Evolutionary conservation across 306 rosid species (phyloP), one percentile per base, ranked within the genome.

Genomic region (Fragaria ananassa): DNA sequence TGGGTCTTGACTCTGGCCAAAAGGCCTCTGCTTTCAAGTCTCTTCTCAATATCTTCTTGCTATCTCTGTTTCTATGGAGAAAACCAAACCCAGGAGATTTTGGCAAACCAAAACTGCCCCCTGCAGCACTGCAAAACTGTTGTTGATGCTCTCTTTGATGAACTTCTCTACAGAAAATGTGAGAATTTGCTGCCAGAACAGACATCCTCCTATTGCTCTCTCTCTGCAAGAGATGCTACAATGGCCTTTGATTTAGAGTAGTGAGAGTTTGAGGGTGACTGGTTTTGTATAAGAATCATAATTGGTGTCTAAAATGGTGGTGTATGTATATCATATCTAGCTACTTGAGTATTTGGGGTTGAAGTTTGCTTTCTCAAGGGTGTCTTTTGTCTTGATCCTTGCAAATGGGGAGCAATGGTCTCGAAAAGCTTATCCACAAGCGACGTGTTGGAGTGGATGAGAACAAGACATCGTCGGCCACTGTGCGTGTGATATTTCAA

Each of bases 1-100:
- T 71, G 1, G 96, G 91, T 72, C 78, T 82, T 21, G 92, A 90
- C 34, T 95, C 89, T 2, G 93, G 78, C 93, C 93, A 90, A 82
- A 80, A 82, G 13, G 90, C 95, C 50, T 85, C 82, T 35, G 76
- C 88, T 27, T 83, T 71, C 47, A 88, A 53, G 77, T 88, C 86
- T 70, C 85, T 77, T 60, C 75, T 46, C 56, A 71, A 60, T 35
- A 63, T 75, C 74, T 77, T 83, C 81, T 56, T 83, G n/a, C 54
- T 10, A 21, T 76, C 88, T 75, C 81, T 80, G 81, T 68, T 83
- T 88, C 86, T 77, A 37, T 72, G 77, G 14, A 64, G 82, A 56
- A 79, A 34, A 80, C 80, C 85, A 74, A 74, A 81, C 51, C 82
- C 85, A 80, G 71, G 75, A 29, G 66, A 82, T 71, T 74, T 88